Evolutionary conservation across 805 yeast species (phyloP), one percentile per base, ranked within the genome.

Genomic region (Wickerhamomyces subpelliculosus): DNA sequence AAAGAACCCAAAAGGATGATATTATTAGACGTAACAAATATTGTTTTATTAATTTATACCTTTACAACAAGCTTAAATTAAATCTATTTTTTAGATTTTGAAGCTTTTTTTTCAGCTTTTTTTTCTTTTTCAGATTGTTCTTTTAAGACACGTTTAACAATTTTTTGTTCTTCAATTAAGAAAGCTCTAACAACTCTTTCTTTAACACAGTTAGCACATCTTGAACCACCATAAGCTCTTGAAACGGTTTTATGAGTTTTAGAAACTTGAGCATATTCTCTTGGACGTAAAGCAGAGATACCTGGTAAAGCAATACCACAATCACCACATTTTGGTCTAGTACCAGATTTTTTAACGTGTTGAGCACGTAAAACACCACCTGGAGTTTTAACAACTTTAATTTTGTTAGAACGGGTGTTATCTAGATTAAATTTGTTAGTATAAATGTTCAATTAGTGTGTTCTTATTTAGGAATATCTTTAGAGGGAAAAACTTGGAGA

Each of bases 321-420:
- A 75, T 80, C 87, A 75, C 87, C 87, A 75, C 87, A 80, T 67
- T 78, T 80, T 67, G 80, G 81, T 72, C 83, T 78, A 62, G 93
- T 67, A 61, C 86, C 94, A 54, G 60, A 61, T 79, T 87, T 87
- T 81, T 85, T 84, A 65, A 87, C 77, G 78, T 93, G 98, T 73
- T 89, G 96, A 67, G 96, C 96, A 68, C 88, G 82, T 73, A 93
- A 82, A 73, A 83, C 84, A 69, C 97, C 97, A 81, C 99, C 99
- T 73, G 99, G 98, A 75, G 99, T 93, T 86, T 90, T 93, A 64
- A 90, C 95, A 73, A 90, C 95, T 89, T 85, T 90, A 80, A 93
- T 90, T 80, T 84, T 86, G 96, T 93, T 93, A 62, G 98, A 93
- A 74, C 82, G 84, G 83, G 98, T 89, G 95, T 93, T 93, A 96